Evolutionary conservation across 805 yeast species (phyloP), one percentile per base, ranked within the genome.

Genomic region (Wickerhamomyces subpelliculosus): DNA sequence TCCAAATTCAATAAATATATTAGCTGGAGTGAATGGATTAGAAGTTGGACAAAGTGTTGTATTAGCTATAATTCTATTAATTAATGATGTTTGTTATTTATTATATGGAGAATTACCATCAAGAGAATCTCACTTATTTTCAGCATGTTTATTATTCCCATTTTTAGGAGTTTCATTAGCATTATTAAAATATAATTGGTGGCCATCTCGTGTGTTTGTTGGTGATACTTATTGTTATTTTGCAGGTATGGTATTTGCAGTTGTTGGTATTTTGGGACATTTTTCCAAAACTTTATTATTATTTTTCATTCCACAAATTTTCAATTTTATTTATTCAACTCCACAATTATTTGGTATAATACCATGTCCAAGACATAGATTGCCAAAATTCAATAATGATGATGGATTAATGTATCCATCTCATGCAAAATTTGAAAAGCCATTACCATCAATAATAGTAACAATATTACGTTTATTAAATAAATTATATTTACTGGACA

Each of bases 171-270:
- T 86, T 8, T 76, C 95, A 0, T 44, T 80, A 2, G 95, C 84
- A 0, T 63, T 93, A 39, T 73, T 84, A 49, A 76, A 74, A 48
- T 81, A 70, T 66, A 93, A 93, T 57, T 84, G 89, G 82, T 93
- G 70, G 66, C 98, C 98, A 1, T 87, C 98, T 0, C 64, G 64
- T 40, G 97, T 87, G 1, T 93, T 93, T 63, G 99, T 93, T 8
- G 99, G 99, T 23, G 99, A 93, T 57, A 90, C 98, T 1, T 93
- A 84, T 67, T 93, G 99, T 63, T 93, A 93, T 62, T 89, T 93
- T 60, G 87, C 96, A 20, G 99, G 99, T 4, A 93, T 93, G 98
- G 95, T 93, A 1, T 88, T 93, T 61, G 98, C 97, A 0, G 93
- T 89, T 21, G 96, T 86, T 23, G 97, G 97, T 1, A 93, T 93